A percentile compares a stretch with the other conserved stretches of the same genome.
These are phyloP conservation scores for Debaryomyces maramus DNA, from an alignment of 805 yeast species.

Conservation along the genomic window DNA sequence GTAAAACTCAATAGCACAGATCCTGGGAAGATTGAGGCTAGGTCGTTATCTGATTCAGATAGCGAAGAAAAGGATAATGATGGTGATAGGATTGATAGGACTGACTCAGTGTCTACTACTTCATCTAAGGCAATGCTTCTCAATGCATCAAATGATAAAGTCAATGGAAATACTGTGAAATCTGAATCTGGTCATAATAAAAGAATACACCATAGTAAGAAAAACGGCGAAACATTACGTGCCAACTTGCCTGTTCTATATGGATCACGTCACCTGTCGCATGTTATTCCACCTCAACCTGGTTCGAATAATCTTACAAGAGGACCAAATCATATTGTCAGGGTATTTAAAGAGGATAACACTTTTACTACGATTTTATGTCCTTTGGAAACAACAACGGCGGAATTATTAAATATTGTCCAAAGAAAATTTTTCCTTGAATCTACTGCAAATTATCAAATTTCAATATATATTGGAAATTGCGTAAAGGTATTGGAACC, in stretches of 20 bases:
- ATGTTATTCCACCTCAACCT: slow-evolving; percentile 12
- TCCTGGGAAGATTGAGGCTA: neutral
- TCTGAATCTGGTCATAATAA: neutral
- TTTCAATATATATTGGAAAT: slow-evolving; percentile 75
- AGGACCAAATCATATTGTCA: slow-evolving; percentile 50
- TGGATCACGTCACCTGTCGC: slow-evolving; percentile 27
- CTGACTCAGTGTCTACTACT: neutral
- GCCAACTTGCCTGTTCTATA: slow-evolving; percentile 32
- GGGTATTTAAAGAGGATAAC: slow-evolving; percentile 81
- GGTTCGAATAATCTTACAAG: slow-evolving; percentile 13
- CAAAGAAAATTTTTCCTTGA: slow-evolving; percentile 78
- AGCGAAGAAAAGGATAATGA: slow-evolving; percentile 6
- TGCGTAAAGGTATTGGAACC: slow-evolving; percentile 69
- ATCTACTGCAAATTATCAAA: slow-evolving; percentile 67
- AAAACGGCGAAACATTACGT: neutral
- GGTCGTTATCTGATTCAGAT: slow-evolving; percentile 17
- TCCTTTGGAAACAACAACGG: slow-evolving; percentile 72
- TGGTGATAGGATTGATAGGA: neutral
- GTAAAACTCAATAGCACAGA: slow-evolving; percentile 30
- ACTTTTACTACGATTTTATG: slow-evolving; percentile 83
- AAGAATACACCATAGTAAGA: neutral
- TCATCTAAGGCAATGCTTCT: neutral
- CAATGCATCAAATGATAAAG: neutral
- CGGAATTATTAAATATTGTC: slow-evolving; percentile 67
- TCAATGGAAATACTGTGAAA: neutral